Evolutionary conservation across 495 filamentous ascomycete genomes (phyloP).

Genomic region (Daldinia grandis): DNA sequence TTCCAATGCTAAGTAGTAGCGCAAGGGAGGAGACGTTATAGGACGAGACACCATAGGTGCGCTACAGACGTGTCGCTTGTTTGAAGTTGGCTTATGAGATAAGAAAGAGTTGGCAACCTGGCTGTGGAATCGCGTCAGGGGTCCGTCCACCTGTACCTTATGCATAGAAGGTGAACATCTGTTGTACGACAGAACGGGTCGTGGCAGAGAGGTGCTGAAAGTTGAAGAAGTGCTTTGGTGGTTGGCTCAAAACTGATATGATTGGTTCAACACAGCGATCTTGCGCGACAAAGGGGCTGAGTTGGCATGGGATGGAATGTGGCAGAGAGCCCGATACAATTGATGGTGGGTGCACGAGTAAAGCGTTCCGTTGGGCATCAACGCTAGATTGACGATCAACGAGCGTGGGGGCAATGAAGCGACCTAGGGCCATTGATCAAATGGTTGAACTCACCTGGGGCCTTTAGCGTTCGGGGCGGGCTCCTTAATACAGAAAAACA

Average conservation of each 20-base stretch:
- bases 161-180: conserved; percentile 31
- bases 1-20: background rate
- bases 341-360: conserved; percentile 23
- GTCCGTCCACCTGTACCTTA: conserved; percentile 35
- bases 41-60: conserved; percentile 3
- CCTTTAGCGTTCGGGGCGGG: conserved; percentile 15
- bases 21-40: background rate
- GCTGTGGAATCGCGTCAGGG: conserved; percentile 20
- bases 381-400: conserved; percentile 38
- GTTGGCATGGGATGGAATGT: conserved; percentile 35
- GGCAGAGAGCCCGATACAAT: conserved; percentile 32
- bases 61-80: conserved; percentile 5
- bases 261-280: conserved; percentile 31
- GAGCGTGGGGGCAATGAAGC: conserved; percentile 30
- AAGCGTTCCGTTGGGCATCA: conserved; percentile 37
- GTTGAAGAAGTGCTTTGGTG: conserved; percentile 13
- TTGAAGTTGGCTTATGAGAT: conserved; percentile 6
- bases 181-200: conserved; percentile 41
- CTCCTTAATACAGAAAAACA: conserved; percentile 10
- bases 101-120: conserved; percentile 14
- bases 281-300: conserved; percentile 29
- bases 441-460: conserved; percentile 23
- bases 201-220: conserved; percentile 27
- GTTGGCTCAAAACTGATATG: conserved; percentile 12
- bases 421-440: conserved; percentile 24